phyloP scores from a whole-genome alignment of 108 stramenopile species.

The Parmales sp. region DNA sequence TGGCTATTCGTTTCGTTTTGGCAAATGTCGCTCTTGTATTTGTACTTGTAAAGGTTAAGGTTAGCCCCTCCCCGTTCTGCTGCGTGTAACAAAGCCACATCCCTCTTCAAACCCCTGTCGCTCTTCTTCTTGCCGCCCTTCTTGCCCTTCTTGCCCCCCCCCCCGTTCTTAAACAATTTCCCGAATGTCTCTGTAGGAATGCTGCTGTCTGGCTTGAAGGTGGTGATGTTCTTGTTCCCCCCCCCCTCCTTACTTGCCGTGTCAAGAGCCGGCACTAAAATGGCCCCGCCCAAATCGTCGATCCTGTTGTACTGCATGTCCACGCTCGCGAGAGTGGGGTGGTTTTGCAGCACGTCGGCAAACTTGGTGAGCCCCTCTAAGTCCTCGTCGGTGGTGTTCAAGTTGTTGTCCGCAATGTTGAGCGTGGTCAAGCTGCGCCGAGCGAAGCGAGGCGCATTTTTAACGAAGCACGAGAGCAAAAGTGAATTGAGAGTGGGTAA shows the following conservation, averaged over 20 bases:
- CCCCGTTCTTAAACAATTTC: constrained; percentile 10
- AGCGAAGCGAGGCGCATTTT: no score
- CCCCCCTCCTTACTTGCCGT: neutral
- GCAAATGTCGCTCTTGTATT: neutral
- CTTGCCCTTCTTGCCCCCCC: constrained; percentile 11
- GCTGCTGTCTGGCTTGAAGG: constrained; percentile 14
- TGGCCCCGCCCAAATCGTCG: constrained; percentile 10
- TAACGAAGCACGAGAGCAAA: no score
- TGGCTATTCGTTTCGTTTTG: neutral
- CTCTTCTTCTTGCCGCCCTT: constrained; percentile 11
- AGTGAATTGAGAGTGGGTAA: no score
- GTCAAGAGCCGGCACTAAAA: neutral
- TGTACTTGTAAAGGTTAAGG: neutral
- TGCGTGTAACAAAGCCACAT: neutral
- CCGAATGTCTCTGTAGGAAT: constrained; percentile 14
- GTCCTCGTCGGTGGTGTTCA: constrained; percentile 28
- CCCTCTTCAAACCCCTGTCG: neutral
- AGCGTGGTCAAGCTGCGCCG: constrained; percentile 29
- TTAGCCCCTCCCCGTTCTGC: neutral
- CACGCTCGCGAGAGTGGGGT: constrained; percentile 18
- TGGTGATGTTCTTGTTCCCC: constrained; percentile 16
- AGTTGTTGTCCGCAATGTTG: constrained; percentile 33
- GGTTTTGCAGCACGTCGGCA: constrained; percentile 18
- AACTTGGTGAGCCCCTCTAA: constrained; percentile 23
- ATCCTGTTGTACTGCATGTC: constrained; percentile 46